phyloP scores from a whole-genome alignment of 2,329 filamentous ascomycete genomes.

The Colletotrichum lindemuthianum region DNA sequence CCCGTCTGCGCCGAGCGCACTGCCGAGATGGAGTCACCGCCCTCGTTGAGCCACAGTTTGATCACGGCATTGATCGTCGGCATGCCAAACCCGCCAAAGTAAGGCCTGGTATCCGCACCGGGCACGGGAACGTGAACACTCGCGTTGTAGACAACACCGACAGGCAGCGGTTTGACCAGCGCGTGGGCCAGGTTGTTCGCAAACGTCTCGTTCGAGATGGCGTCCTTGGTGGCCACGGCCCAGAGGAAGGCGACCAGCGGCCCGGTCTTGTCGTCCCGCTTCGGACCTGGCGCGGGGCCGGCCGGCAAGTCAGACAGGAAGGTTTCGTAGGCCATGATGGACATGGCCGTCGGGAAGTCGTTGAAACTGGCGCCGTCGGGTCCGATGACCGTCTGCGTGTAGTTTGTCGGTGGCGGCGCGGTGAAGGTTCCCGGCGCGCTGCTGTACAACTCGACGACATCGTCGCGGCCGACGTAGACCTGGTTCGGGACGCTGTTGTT shows the following conservation, averaged over 20 bases:
- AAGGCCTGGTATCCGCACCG: neutral
- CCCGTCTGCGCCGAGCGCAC: conserved; percentile 10
- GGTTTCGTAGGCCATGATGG: conserved; percentile 6
- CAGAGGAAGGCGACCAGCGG: conserved; percentile 20
- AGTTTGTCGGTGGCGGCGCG: conserved; percentile 9
- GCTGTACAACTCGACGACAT: conserved; percentile 13
- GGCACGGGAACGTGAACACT: conserved; percentile 10
- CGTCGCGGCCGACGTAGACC: conserved; percentile 19
- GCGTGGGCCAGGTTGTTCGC: conserved; percentile 10
- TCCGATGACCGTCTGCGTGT: conserved; percentile 15
- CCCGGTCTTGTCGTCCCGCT: neutral
- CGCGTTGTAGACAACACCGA: conserved; percentile 1
- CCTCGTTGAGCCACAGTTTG: conserved; percentile 19
- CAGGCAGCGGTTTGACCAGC: neutral
- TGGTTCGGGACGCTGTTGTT: conserved; percentile 23
- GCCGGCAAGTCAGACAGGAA: conserved; percentile 4
- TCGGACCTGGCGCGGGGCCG: neutral
- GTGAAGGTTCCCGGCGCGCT: conserved; percentile 3
- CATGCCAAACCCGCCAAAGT: conserved; percentile 18
- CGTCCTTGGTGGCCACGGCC: conserved; percentile 17
- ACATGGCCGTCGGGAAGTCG: conserved; percentile 18
- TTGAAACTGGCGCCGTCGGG: conserved; percentile 26
- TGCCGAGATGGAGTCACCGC: neutral
- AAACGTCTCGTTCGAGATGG: conserved; percentile 22
- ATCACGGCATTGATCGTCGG: conserved; percentile 20